A percentile compares a stretch with the other conserved stretches of the same genome.
phyloP scores from a whole-genome alignment of 75 land plant genomes.

The Pinus tabuliformis region DNA sequence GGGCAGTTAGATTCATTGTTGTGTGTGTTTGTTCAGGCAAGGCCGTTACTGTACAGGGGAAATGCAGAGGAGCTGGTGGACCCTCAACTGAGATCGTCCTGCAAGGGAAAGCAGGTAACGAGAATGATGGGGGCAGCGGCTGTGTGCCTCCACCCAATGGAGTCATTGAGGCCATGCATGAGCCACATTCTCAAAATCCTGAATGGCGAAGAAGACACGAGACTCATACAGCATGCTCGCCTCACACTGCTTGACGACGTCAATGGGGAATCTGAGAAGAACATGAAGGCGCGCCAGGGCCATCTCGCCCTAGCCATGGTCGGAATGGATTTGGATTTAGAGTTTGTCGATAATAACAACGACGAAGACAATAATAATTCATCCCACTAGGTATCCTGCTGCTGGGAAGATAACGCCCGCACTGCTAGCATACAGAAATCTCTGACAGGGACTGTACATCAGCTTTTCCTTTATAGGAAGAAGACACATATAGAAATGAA shows the following conservation, averaged over 20 bases:
- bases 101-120: slow-evolving; percentile 36
- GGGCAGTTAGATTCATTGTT: background rate
- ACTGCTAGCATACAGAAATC: no score
- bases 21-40: slow-evolving; percentile 48
- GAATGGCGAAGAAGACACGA: background rate
- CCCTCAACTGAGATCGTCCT: slow-evolving; percentile 33
- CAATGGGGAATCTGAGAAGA: background rate
- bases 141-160: slow-evolving; percentile 57
- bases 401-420: no score
- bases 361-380: no score
- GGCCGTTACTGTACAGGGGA: slow-evolving; percentile 50
- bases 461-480: no score
- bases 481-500: no score
- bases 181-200: slow-evolving; percentile 27
- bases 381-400: no score
- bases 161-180: slow-evolving; percentile 68
- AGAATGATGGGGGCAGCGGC: slow-evolving; percentile 64
- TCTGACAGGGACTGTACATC: no score
- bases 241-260: background rate
- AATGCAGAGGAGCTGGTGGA: slow-evolving; percentile 48
- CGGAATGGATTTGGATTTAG: slow-evolving; percentile 51
- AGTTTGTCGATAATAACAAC: slow-evolving; percentile 25
- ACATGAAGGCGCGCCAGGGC: background rate
- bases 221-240: background rate
- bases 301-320: background rate